A percentile compares a stretch with the other conserved stretches of the same genome.
Evolutionary conservation across 768 basidiomycete genomes (phyloP).

Genomic region (Lyophyllum shimeji): DNA sequence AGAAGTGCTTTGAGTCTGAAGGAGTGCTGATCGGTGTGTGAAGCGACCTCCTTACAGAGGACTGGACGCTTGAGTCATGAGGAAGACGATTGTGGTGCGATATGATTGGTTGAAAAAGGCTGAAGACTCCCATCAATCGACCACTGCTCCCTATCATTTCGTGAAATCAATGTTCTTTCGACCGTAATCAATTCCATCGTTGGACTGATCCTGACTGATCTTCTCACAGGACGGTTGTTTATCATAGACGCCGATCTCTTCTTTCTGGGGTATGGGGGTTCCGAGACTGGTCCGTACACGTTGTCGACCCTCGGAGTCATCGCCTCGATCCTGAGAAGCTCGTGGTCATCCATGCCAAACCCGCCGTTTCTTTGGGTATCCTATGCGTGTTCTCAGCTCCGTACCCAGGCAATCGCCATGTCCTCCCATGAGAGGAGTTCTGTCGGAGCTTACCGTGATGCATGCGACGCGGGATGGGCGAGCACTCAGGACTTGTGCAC

Average conservation of each 20-base stretch:
- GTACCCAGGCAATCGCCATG: background rate
- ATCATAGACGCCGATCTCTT: background rate
- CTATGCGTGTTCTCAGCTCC: background rate
- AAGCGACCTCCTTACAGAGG: background rate
- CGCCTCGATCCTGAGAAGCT: background rate
- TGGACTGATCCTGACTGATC: background rate
- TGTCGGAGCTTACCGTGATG: conserved; percentile 5
- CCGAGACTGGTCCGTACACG: background rate
- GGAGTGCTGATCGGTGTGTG: background rate
- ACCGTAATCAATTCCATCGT: background rate
- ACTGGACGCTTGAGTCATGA: background rate
- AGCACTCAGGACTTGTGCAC: background rate
- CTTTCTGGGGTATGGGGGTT: background rate
- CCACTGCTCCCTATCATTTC: background rate
- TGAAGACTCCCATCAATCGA: conserved; percentile 3
- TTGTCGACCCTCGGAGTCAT: background rate
- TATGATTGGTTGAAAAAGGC: background rate
- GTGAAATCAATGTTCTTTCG: background rate
- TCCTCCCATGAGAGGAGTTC: background rate
- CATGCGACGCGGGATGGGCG: background rate
- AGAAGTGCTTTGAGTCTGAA: background rate
- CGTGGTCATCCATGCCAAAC: background rate
- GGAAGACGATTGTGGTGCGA: no score
- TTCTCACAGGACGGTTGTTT: background rate
- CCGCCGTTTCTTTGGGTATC: no score